These are phyloP conservation scores for Solanum acaule DNA, from an alignment of 257 asterid species.

Conservation along the genomic window DNA sequence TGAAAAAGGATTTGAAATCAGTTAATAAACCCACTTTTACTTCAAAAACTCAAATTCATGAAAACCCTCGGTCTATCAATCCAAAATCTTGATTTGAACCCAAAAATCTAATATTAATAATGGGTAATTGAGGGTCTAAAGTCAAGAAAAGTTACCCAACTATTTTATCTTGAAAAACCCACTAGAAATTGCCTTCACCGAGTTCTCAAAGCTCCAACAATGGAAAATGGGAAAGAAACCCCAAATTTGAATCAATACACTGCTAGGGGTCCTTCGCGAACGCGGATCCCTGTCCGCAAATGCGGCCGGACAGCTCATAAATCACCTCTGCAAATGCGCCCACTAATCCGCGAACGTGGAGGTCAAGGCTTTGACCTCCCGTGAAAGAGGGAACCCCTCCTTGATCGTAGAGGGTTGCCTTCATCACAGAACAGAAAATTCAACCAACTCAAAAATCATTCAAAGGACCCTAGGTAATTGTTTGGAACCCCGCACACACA, in stretches of 20 bases:
- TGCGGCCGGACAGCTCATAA: neutral
- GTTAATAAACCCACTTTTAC: too few species aligned
- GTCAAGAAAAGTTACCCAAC: neutral
- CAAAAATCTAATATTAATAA: too few species aligned
- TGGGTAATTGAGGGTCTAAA: too few species aligned
- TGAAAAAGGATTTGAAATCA: too few species aligned
- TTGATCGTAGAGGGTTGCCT: neutral
- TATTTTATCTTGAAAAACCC: neutral
- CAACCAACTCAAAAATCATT: neutral
- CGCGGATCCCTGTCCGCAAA: neutral
- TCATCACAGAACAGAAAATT: too few species aligned
- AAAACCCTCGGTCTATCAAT: too few species aligned
- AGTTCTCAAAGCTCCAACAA: neutral
- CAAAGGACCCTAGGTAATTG: neutral
- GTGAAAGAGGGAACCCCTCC: neutral
- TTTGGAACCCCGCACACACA: neutral
- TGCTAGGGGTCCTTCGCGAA: neutral
- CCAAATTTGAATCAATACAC: neutral
- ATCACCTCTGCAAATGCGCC: neutral
- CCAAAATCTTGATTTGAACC: too few species aligned
- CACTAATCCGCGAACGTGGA: neutral
- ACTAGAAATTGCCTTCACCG: neutral
- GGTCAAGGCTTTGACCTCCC: neutral
- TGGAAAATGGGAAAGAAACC: neutral
- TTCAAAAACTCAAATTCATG: too few species aligned